Conservation (phyloP, 306 rosid species). For the Lathyrus aphaca region DNA sequence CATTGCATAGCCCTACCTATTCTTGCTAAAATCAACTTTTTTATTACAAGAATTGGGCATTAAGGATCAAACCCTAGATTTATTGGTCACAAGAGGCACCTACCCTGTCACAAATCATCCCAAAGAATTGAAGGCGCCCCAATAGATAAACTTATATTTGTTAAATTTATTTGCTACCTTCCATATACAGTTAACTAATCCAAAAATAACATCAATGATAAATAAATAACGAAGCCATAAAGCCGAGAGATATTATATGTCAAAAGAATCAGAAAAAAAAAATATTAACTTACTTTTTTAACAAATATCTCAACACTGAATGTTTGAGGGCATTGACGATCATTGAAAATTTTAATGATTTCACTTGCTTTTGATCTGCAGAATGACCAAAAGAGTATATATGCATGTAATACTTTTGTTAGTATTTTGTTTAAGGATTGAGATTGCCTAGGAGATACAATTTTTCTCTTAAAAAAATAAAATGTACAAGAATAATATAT, state of each 20-base stretch:
- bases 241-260: slow-evolving; percentile 16
- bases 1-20: not conserved
- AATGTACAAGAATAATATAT: slow-evolving; percentile 22
- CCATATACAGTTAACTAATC: slow-evolving; percentile 23
- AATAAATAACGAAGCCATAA: slow-evolving; percentile 27
- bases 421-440: slow-evolving; percentile 34
- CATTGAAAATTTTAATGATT: slow-evolving; percentile 59
- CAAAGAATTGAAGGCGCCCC: not conserved
- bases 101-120: not conserved
- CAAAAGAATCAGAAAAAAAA: slow-evolving; percentile 21
- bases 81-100: not conserved
- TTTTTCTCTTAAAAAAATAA: slow-evolving; percentile 11
- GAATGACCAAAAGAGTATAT: slow-evolving; percentile 39
- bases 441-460: slow-evolving; percentile 19
- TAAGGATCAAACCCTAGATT: not conserved
- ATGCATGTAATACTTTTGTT: not conserved
- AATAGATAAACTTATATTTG: not conserved
- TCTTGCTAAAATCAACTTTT: not conserved
- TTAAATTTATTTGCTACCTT: slow-evolving; percentile 8
- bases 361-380: slow-evolving; percentile 77
- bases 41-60: not conserved
- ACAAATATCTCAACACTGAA: slow-evolving; percentile 69
- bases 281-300: slow-evolving; percentile 58
- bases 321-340: slow-evolving; percentile 65
- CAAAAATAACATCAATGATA: not conserved